phyloP scores from a whole-genome alignment of 768 basidiomycete species.

The Tulasnella sp. region DNA sequence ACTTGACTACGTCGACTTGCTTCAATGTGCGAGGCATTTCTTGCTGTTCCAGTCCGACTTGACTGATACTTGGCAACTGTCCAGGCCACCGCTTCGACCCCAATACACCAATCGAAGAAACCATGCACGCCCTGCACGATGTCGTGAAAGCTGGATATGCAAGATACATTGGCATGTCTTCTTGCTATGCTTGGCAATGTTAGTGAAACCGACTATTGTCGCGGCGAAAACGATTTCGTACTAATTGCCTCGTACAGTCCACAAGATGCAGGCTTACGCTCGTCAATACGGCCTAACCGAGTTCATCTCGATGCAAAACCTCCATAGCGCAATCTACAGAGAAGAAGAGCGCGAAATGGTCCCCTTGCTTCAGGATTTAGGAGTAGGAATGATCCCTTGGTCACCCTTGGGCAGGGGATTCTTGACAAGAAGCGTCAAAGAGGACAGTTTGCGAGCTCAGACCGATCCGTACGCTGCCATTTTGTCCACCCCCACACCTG shows the following conservation, averaged over 20 bases:
- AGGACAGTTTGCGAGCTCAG: not conserved
- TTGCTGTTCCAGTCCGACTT: too few species aligned
- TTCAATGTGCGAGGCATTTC: conserved; percentile 43
- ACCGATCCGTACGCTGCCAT: not conserved
- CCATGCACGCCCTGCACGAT: conserved; percentile 24
- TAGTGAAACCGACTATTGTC: not conserved
- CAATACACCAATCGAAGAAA: conserved; percentile 21
- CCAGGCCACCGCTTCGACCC: conserved; percentile 20
- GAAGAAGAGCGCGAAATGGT: conserved; percentile 38
- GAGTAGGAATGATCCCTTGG: conserved; percentile 42
- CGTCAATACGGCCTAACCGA: conserved; percentile 17
- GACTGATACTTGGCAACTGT: too few species aligned
- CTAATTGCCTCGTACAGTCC: not conserved
- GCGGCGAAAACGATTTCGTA: not conserved
- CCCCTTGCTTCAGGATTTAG: conserved; percentile 33
- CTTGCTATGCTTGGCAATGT: conserved; percentile 31
- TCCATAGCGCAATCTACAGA: conserved; percentile 34
- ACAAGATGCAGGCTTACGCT: conserved; percentile 30
- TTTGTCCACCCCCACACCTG: too few species aligned
- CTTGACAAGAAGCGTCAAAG: conserved; percentile 36
- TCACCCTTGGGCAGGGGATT: conserved; percentile 39
- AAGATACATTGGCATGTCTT: conserved; percentile 23
- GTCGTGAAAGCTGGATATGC: conserved; percentile 28
- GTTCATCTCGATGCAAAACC: conserved; percentile 37
- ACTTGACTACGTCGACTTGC: conserved; percentile 50